phyloP scores from a whole-genome alignment of 2,329 filamentous ascomycete species.

The Verticillium alfalfae region DNA sequence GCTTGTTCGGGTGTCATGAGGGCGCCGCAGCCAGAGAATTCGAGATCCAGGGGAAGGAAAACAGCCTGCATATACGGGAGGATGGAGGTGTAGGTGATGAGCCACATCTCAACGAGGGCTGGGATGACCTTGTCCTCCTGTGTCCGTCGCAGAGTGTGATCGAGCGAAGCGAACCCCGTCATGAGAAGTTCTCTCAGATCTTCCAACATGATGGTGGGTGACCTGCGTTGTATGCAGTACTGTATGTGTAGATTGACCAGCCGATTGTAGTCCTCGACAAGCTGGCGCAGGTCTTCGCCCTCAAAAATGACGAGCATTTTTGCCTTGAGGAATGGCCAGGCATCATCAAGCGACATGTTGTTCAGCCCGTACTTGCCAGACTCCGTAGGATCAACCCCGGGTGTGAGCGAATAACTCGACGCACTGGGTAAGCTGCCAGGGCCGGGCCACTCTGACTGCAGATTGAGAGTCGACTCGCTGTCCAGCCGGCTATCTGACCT shows the following conservation, averaged over 20 bases:
- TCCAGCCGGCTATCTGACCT: conserved; percentile 48
- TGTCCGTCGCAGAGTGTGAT: conserved; percentile 72
- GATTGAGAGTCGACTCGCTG: conserved; percentile 39
- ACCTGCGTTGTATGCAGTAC: conserved; percentile 68
- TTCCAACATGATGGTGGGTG: conserved; percentile 66
- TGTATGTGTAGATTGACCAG: conserved; percentile 75
- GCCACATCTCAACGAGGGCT: conserved; percentile 87
- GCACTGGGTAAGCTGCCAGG: conserved; percentile 39
- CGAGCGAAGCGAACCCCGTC: conserved; percentile 82
- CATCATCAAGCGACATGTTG: conserved; percentile 70
- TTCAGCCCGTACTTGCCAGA: conserved; percentile 55
- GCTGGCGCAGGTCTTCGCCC: conserved; percentile 72
- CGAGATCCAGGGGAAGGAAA: conserved; percentile 86
- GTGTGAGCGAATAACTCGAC: conserved; percentile 36
- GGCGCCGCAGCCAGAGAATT: conserved; percentile 79
- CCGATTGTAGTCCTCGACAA: conserved; percentile 77
- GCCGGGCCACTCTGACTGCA: conserved; percentile 45
- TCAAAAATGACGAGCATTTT: conserved; percentile 75
- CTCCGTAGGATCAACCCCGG: conserved; percentile 47
- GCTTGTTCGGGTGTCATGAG: conserved; percentile 76
- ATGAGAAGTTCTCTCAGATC: conserved; percentile 69
- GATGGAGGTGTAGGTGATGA: conserved; percentile 84
- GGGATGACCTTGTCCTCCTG: conserved; percentile 87
- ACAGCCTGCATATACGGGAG: conserved; percentile 93
- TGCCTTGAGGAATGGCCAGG: conserved; percentile 75